These are phyloP conservation scores for Pestalotiopsis sp. DNA, from an alignment of 2,329 filamentous ascomycete genomes.

Conservation along the genomic window DNA sequence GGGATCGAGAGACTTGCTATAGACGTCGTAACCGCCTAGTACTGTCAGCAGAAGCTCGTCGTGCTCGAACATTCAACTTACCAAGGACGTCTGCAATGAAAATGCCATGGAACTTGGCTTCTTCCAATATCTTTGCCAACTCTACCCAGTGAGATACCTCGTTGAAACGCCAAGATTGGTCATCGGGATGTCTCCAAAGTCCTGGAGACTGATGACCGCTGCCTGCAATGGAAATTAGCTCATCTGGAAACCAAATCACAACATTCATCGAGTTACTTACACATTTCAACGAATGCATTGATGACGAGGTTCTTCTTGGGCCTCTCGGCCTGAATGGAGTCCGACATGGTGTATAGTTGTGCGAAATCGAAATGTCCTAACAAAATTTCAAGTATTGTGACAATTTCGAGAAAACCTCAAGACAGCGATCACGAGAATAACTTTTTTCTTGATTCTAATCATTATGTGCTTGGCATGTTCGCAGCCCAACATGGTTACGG, in stretches of 20 bases:
- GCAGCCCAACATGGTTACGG: not conserved
- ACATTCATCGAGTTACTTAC: not conserved
- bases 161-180: conserved; percentile 61
- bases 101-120: conserved; percentile 65
- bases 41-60: not conserved
- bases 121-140: conserved; percentile 63
- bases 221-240: conserved; percentile 1
- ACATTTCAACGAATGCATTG: conserved; percentile 20
- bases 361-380: not conserved
- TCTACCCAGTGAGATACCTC: conserved; percentile 66
- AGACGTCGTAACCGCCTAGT: conserved; percentile 69
- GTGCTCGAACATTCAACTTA: conserved; percentile 4
- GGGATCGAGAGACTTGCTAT: conserved; percentile 61
- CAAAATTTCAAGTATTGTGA: not conserved
- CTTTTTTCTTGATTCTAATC: not conserved
- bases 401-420: not conserved
- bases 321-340: not conserved
- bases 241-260: not conserved
- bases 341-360: not conserved
- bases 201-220: conserved; percentile 20
- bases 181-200: conserved; percentile 54
- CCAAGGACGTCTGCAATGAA: conserved; percentile 69
- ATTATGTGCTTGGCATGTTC: not conserved
- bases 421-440: not conserved
- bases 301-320: conserved; percentile 17